A percentile compares a stretch with the other conserved stretches of the same genome.
Conservation (phyloP, 2,329 filamentous ascomycete genomes). For the Pestalotiopsis sp. region DNA sequence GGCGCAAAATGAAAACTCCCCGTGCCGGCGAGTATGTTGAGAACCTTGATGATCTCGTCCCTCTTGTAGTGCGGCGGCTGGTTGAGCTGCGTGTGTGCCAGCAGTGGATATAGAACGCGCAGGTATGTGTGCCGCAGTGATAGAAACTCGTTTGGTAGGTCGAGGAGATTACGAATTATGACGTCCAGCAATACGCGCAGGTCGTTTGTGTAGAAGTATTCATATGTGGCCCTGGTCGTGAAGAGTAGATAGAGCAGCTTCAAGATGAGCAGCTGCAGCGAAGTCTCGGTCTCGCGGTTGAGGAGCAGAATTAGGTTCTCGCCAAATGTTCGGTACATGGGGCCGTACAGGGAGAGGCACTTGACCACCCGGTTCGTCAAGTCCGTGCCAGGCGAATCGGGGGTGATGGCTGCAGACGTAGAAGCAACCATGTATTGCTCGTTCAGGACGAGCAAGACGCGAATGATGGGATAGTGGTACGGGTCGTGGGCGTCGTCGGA, state of each 20-base stretch:
- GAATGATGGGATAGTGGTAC: slow-evolving; percentile 94
- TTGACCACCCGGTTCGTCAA: slow-evolving; percentile 95
- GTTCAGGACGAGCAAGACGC: slow-evolving; percentile 93
- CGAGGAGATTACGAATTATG: slow-evolving; percentile 94
- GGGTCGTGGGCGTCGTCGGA: slow-evolving; percentile 89
- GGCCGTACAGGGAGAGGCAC: slow-evolving; percentile 79
- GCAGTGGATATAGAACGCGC: slow-evolving; percentile 85
- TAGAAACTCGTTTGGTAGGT: slow-evolving; percentile 81
- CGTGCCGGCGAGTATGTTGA: slow-evolving; percentile 71
- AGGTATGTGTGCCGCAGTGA: slow-evolving; percentile 90
- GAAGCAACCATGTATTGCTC: slow-evolving; percentile 94
- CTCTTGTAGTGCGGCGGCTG: slow-evolving; percentile 90
- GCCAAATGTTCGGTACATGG: slow-evolving; percentile 88
- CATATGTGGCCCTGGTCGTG: slow-evolving; percentile 86
- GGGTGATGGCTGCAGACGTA: slow-evolving; percentile 52
- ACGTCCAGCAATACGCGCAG: slow-evolving; percentile 92
- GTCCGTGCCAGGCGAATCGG: slow-evolving; percentile 46
- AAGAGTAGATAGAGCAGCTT: slow-evolving; percentile 96
- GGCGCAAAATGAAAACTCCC: slow-evolving; percentile 77
- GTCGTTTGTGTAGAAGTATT: slow-evolving; percentile 99
- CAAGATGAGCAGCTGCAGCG: slow-evolving; percentile 91
- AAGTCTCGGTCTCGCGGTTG: slow-evolving; percentile 93
- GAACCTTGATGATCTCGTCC: slow-evolving; percentile 77
- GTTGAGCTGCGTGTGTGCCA: slow-evolving; percentile 89
- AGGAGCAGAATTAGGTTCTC: slow-evolving; percentile 95